Evolutionary conservation across 2,329 filamentous ascomycete species (phyloP).

Genomic region (Fusarium heterosporum): DNA sequence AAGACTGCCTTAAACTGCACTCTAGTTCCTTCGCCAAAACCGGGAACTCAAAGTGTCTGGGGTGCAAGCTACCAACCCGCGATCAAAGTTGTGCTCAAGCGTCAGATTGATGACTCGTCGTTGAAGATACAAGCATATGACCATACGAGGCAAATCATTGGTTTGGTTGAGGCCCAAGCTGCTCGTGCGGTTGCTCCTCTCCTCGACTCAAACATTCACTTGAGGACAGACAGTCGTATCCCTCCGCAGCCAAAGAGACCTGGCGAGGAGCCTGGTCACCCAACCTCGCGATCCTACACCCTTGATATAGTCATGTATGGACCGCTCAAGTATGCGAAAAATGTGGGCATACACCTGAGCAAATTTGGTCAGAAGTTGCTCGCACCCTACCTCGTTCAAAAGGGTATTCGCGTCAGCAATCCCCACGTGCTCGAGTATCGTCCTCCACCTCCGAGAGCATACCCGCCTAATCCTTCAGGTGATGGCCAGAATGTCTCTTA

Average conservation of each 20-base stretch:
- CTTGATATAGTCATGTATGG: conserved; percentile 85
- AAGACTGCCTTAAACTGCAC: conserved; percentile 75
- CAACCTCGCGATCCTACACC: conserved; percentile 69
- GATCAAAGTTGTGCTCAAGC: conserved; percentile 77
- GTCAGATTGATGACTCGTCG: conserved; percentile 65
- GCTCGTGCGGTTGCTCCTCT: conserved; percentile 77
- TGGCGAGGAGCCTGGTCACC: conserved; percentile 73
- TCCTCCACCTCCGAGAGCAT: conserved; percentile 54
- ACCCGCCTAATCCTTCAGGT: conserved; percentile 40
- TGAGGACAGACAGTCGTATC: conserved; percentile 80
- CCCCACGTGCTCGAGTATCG: conserved; percentile 72
- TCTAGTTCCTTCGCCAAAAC: conserved; percentile 75
- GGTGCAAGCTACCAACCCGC: conserved; percentile 73
- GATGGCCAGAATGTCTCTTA: conserved; percentile 45
- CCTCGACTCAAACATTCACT: conserved; percentile 72
- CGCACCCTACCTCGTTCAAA: conserved; percentile 73
- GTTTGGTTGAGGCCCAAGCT: conserved; percentile 76
- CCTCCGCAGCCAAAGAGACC: conserved; percentile 71
- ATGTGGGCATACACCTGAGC: conserved; percentile 74
- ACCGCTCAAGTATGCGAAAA: conserved; percentile 71
- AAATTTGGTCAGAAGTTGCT: conserved; percentile 75
- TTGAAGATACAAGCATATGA: conserved; percentile 80
- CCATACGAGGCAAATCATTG: conserved; percentile 77
- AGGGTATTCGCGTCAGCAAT: conserved; percentile 78
- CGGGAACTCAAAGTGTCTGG: conserved; percentile 69